A percentile compares a stretch with the other conserved stretches of the same genome.
phyloP scores from a whole-genome alignment of 306 rosid species.

The Alnus rubra region DNA sequence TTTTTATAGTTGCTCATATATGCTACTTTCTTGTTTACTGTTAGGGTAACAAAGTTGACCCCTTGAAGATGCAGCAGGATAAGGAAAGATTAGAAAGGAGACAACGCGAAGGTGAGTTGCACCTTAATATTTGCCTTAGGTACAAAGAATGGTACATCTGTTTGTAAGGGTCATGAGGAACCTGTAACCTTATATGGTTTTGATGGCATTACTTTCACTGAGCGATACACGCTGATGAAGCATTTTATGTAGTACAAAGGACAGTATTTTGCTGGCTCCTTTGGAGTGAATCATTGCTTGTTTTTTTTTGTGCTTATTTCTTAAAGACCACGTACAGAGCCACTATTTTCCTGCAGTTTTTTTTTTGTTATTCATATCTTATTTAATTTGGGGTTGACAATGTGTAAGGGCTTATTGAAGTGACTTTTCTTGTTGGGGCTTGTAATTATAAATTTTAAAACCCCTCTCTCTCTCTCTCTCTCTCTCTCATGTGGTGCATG shows the following conservation, averaged over 20 bases:
- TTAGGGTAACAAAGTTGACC: slow-evolving; percentile 71
- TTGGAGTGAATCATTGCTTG: not conserved
- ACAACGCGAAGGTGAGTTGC: slow-evolving; percentile 77
- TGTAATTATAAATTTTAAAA: not conserved
- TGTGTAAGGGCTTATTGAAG: not conserved
- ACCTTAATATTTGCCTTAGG: not conserved
- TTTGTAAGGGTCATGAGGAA: not conserved
- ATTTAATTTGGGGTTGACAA: slow-evolving; percentile 11
- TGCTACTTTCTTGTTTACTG: not conserved
- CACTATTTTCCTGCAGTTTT: not conserved
- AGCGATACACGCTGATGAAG: not conserved
- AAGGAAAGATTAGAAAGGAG: slow-evolving; percentile 67
- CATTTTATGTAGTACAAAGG: not conserved
- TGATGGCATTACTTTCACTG: not conserved
- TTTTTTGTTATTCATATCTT: not conserved
- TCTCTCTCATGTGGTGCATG: not conserved
- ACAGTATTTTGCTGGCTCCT: not conserved
- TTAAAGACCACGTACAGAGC: not conserved
- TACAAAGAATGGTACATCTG: not conserved
- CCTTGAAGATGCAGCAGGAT: slow-evolving; percentile 64
- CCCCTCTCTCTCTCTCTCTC: too few species aligned
- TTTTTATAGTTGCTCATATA: not conserved
- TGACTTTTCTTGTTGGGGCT: slow-evolving; percentile 1
- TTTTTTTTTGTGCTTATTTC: not conserved
- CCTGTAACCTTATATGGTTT: not conserved